Percentiles rank a stretch among this genome's conserved stretches.
These are phyloP conservation scores for Pachysandra terminalis DNA, from an alignment of 164 flowering plant genomes.

Conservation along the genomic window DNA sequence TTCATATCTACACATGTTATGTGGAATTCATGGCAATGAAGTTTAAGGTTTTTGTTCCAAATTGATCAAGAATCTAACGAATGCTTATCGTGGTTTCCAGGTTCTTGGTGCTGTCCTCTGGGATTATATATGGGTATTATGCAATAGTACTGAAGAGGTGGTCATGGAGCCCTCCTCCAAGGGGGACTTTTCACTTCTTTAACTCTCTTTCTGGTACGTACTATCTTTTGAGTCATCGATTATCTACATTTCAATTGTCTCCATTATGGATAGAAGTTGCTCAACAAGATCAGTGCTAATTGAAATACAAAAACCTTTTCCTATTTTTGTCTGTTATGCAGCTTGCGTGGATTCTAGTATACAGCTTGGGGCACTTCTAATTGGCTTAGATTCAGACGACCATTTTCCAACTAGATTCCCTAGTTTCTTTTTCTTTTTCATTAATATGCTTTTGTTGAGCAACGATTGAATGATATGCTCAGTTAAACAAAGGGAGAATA, in stretches of 20 bases:
- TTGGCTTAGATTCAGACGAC: slow-evolving; percentile 1
- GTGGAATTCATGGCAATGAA: too few species aligned
- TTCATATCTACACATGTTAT: too few species aligned
- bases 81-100: slow-evolving; percentile 37
- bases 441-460: background rate
- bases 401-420: background rate
- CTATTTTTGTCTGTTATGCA: background rate
- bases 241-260: too few species aligned
- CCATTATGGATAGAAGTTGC: too few species aligned
- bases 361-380: slow-evolving; percentile 67
- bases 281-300: too few species aligned
- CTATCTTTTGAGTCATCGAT: background rate
- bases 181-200: slow-evolving; percentile 93
- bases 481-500: too few species aligned
- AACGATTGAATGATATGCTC: slow-evolving; percentile 10
- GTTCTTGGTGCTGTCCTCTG: slow-evolving; percentile 67
- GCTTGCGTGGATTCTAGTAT: slow-evolving; percentile 5
- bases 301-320: background rate
- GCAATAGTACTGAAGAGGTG: slow-evolving; percentile 76
- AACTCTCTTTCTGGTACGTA: slow-evolving; percentile 78
- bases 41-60: background rate
- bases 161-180: slow-evolving; percentile 91
- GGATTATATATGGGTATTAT: slow-evolving; percentile 75
- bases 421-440: background rate
- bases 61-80: background rate